Base-by-base conservation (phyloP, 2,329 filamentous ascomycete genomes). In the Aspergillus sp. region DNA sequence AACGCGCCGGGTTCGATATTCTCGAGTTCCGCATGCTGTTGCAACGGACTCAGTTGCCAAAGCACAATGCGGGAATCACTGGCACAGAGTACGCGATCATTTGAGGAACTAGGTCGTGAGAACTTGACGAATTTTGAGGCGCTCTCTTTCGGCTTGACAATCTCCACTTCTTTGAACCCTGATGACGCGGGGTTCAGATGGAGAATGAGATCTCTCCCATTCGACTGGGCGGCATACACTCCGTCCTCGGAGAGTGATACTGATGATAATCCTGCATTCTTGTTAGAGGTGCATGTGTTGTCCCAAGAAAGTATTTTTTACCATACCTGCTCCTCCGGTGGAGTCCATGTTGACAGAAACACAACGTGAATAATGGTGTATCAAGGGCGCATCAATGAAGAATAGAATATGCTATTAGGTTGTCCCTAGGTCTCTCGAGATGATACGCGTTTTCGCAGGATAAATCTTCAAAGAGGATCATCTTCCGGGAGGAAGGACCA, bases 1-100 rank as follows among this genome's bases (percentile, higher is more conserved):
- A 69, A 50, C n/a, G 54, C 54, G 2, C 62, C 60, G 0, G 63
- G 55, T 27, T 72, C 70, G 20, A 70, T 54, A 33, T 61, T 64
- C 44, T 71, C 67, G n/a, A 72, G 70, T 35, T 71, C 65, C 7
- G 67, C 70, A 19, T 63, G 56, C 51, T 63, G 61, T 47, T 64
- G 60, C 37, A 70, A 51, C 5, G 68, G 60, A n/a, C 63, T 47
- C 17, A 69, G 41, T 47, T 69, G 60, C 65, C 65, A 70, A 20
- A 69, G 53, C 6, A 64, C 58, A 45, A 71, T 60, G 38, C 64
- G 65, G 37, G 53, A 55, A 30, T 65, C 60, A 41, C 59, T 69
- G 20, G 62, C 62, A 41, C 56, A 65, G 2, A 72, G 57, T 13
- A 72, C 23, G 13, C 65, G 64, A 41, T 59, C 58, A 30, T 53